Percentiles rank a stretch among this genome's conserved stretches.
phyloP scores from a whole-genome alignment of 2,329 filamentous ascomycete species.

The Hymenoscyphus albidus region DNA sequence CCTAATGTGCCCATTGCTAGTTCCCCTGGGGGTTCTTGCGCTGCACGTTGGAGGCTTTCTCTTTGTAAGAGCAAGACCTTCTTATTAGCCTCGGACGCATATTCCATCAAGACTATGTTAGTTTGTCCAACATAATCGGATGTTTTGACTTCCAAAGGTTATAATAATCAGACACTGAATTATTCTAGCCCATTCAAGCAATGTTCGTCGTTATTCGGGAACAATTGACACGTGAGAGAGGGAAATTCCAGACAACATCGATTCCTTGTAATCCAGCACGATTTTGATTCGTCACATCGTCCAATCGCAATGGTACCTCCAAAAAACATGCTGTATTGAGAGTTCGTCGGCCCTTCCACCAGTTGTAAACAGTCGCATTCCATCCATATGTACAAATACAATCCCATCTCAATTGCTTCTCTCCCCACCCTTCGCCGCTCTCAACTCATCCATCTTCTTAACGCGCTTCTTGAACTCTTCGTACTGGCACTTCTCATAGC shows the following conservation, averaged over 20 bases:
- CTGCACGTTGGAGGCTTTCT: too few species aligned
- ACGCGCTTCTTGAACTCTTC: conserved; percentile 98
- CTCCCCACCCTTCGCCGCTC: conserved; percentile 76
- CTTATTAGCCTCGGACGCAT: too few species aligned
- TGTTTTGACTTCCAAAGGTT: too few species aligned
- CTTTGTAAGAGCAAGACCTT: too few species aligned
- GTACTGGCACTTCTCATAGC: conserved; percentile 99
- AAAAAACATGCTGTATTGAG: background rate
- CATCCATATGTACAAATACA: conserved; percentile 24
- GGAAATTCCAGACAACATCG: background rate
- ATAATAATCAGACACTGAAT: too few species aligned
- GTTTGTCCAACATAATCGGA: too few species aligned
- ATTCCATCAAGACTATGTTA: too few species aligned
- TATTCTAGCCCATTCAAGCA: too few species aligned
- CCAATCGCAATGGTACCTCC: background rate
- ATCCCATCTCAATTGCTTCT: conserved; percentile 67
- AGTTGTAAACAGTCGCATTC: conserved; percentile 10
- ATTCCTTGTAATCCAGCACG: background rate
- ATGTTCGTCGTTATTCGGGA: too few species aligned
- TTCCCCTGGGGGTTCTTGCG: too few species aligned
- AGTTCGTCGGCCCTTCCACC: conserved; percentile 1
- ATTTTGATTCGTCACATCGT: background rate
- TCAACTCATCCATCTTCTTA: conserved; percentile 96
- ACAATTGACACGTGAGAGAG: too few species aligned
- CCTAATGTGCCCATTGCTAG: too few species aligned